Base-by-base conservation (phyloP, 306 rosid species). In the Ammopiptanthus mongolicus region DNA sequence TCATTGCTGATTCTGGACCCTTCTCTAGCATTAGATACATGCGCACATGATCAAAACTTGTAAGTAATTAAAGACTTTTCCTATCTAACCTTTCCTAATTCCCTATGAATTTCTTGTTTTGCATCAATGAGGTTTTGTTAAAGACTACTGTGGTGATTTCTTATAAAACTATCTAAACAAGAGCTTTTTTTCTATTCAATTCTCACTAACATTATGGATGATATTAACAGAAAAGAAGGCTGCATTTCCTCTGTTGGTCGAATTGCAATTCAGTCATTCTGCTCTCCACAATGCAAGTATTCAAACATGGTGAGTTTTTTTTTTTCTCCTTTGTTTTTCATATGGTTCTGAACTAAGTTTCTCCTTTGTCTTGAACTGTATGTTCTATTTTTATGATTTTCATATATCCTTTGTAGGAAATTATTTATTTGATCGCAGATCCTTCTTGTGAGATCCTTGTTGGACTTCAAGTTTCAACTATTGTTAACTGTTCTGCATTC, bases 201-300 rank as follows among this genome's bases (percentile, higher is more conserved):
- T 50, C 51, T 58, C 69, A 62, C 81, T 56, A 55, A 80, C 74
- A 46, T 67, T 29, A 56, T 56, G 62, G 59, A 34, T 53, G 69
- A 39, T 36, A 76, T 69, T 6, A 19, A 31, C 82, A 93, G 92
- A 87, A 79, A 65, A 29, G 90, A 80, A 53, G 75, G 86, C 73
- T 75, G 47, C 78, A 67, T 67, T 75, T 68, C 88, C 71, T 66
- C 86, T 12, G 91, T 81, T 81, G 89, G 93, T 42, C 92, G 93
- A 21, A 78, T 91, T 86, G 94, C 97, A 52, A 86, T 94, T 77
- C 98, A 94, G 51, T 94, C 98, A 71, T 85, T 94, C 55, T 88
- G 98, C 77, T 87, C 97, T 69, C 97, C 96, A 69, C 97, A 91
- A 64, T 91, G 94, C 79, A 80, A 75, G 79, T 84, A 85, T 82